Conservation (phyloP, 2,329 filamentous ascomycete species). For the Colletotrichum australisinense region DNA sequence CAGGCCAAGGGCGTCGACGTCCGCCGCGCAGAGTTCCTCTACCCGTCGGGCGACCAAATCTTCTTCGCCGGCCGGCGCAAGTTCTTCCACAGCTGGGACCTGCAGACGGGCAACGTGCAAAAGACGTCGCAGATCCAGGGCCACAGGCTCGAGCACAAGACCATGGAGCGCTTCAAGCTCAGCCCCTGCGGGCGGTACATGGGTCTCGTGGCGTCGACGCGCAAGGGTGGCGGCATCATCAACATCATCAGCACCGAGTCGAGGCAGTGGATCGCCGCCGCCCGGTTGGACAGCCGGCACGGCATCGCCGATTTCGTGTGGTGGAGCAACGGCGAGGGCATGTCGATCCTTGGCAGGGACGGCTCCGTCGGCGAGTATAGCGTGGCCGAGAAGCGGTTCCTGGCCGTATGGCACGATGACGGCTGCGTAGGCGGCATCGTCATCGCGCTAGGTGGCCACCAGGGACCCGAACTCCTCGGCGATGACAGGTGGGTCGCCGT, state of each 20-base stretch:
- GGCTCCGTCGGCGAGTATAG: slow-evolving; percentile 94
- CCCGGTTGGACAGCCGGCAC: slow-evolving; percentile 82
- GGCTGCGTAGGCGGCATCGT: slow-evolving; percentile 89
- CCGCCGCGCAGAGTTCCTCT: slow-evolving; percentile 83
- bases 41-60: slow-evolving; percentile 78
- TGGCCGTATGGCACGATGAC: slow-evolving; percentile 90
- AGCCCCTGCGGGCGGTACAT: slow-evolving; percentile 90
- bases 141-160: slow-evolving; percentile 83
- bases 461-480: slow-evolving; percentile 72
- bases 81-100: slow-evolving; percentile 96
- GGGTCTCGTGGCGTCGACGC: slow-evolving; percentile 81
- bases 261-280: slow-evolving; percentile 88
- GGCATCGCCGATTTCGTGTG: slow-evolving; percentile 93
- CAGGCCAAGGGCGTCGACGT: slow-evolving; percentile 89
- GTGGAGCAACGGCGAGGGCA: slow-evolving; percentile 87
- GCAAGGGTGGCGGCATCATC: slow-evolving; percentile 88
- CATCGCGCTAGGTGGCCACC: slow-evolving; percentile 79
- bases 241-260: slow-evolving; percentile 85
- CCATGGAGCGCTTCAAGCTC: slow-evolving; percentile 90
- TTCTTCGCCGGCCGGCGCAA: slow-evolving; percentile 89
- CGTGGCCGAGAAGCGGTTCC: slow-evolving; percentile 73
- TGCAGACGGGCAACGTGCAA: slow-evolving; percentile 82
- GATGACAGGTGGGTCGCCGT: slow-evolving; percentile 90
- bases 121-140: slow-evolving; percentile 83
- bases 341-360: slow-evolving; percentile 85